phyloP scores from a whole-genome alignment of 2,329 filamentous ascomycete genomes.

The Fusarium nurragi region DNA sequence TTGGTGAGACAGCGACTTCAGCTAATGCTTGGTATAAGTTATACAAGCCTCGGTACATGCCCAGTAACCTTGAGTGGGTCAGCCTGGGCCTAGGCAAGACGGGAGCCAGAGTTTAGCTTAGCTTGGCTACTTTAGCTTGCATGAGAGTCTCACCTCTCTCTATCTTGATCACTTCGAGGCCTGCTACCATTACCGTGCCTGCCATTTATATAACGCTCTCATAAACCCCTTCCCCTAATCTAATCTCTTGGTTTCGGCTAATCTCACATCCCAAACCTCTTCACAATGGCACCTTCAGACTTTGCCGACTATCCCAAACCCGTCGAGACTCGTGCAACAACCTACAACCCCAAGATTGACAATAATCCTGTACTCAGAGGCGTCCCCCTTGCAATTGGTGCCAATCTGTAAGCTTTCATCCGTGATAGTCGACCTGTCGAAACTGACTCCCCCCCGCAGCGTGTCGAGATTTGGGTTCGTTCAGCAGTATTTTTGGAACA shows the following conservation, averaged over 20 bases:
- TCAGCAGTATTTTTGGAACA: slow-evolving; percentile 74
- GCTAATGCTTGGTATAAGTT: no score
- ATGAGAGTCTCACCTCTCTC: slow-evolving; percentile 2
- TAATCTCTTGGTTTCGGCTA: neutral
- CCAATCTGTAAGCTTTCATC: slow-evolving; percentile 62
- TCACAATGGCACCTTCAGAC: slow-evolving; percentile 42
- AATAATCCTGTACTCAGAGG: slow-evolving; percentile 78
- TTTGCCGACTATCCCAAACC: slow-evolving; percentile 58
- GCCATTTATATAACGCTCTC: neutral
- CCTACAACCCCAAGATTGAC: slow-evolving; percentile 52
- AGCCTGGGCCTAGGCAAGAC: neutral
- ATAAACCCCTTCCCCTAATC: neutral
- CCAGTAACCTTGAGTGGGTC: neutral
- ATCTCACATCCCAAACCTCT: neutral
- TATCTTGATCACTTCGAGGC: neutral
- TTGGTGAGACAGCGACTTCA: neutral
- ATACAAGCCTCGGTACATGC: neutral
- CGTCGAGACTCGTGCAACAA: slow-evolving; percentile 49
- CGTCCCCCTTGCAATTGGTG: slow-evolving; percentile 67
- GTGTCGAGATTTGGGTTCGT: slow-evolving; percentile 68
- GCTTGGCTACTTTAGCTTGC: neutral
- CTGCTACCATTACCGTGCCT: neutral
- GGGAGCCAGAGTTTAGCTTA: neutral
- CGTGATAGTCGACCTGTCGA: neutral
- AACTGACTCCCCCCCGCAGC: slow-evolving; percentile 51